Conservation (phyloP, 441 rosid genomes). For the Gossypium gossypioides region DNA sequence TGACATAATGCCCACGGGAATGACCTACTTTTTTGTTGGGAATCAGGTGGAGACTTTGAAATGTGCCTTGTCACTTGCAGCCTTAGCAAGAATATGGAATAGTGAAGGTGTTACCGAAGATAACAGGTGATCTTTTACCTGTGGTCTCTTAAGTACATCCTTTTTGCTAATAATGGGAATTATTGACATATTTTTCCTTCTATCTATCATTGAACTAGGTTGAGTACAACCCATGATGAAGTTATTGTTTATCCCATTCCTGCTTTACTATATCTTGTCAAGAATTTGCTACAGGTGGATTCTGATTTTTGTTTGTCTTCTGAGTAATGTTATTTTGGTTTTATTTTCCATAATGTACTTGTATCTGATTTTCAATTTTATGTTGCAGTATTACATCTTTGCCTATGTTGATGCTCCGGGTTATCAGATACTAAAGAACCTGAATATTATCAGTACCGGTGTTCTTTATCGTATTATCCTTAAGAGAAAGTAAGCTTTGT, state of each 20-base stretch:
- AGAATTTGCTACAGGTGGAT: conserved; percentile 88
- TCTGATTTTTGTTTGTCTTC: conserved; percentile 8
- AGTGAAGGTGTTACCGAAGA: conserved; percentile 76
- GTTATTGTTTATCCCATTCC: conserved; percentile 87
- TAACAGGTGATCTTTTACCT: conserved; percentile 45
- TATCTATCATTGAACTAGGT: conserved; percentile 34
- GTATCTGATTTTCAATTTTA: conserved; percentile 14
- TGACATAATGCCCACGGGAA: neutral
- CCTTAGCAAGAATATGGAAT: conserved; percentile 73
- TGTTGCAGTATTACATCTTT: conserved; percentile 83
- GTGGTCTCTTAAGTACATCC: neutral
- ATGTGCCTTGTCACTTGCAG: conserved; percentile 72
- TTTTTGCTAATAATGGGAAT: neutral
- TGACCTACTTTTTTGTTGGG: conserved; percentile 1
- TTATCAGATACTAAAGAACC: conserved; percentile 90
- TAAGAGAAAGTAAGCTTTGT: conserved; percentile 60
- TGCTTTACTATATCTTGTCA: conserved; percentile 82
- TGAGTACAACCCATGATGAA: conserved; percentile 75
- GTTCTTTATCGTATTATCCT: conserved; percentile 79
- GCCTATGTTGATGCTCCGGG: conserved; percentile 95
- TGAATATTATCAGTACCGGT: conserved; percentile 89
- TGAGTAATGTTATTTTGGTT: neutral
- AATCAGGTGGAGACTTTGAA: conserved; percentile 84
- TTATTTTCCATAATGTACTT: conserved; percentile 6
- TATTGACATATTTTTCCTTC: neutral